Base-by-base conservation (phyloP, 139 green algal genomes). In the Haematococcus sp. region DNA sequence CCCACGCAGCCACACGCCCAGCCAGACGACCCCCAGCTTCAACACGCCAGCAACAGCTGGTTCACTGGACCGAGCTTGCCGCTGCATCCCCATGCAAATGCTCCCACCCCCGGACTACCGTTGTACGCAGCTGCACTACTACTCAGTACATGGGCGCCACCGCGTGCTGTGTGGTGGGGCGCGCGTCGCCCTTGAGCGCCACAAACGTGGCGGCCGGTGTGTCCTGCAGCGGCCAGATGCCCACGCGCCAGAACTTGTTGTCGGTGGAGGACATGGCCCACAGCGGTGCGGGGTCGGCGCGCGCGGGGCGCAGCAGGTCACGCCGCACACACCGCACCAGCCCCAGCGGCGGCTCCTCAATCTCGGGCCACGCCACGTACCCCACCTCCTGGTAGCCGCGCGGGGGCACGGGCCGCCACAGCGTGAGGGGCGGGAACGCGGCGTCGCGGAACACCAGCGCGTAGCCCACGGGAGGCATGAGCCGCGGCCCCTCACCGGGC, bases 351-450 rank as follows among this genome's bases (percentile, higher is more conserved):
- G 88, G 88, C 71, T 93, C 83, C 60, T 91, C 85, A 0, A 91
- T 77, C 16, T 76, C 76, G 2, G 91, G 86, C 77, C 86, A 80
- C 46, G 92, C 84, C 43, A 97, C 79, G 32, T 82, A 89, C 7
- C 93, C 91, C 51, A 92, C 56, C 55, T 66, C 54, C 46, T 49
- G n/a, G 69, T 61, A 84, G 19, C 22, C 52, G 17, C 31, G 32
- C 4, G 77, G 89, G 27, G 92, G 43, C 17, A 94, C 68, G 0
- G 92, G 92, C 73, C 84, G 76, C 92, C 93, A 97, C 25, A 97
- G 73, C 0, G 87, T 95, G 16, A 97, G 69, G 0, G 85, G 79
- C 33, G 70, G 73, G 7, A 28, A 60, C 27, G 60, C 40, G 13
- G 74, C 89, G 77, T 89, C 79, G 2, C 93, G 84, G 86, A 90